Base-by-base conservation (phyloP, 169 alveolate genomes). In the Plasmodium sp. region DNA sequence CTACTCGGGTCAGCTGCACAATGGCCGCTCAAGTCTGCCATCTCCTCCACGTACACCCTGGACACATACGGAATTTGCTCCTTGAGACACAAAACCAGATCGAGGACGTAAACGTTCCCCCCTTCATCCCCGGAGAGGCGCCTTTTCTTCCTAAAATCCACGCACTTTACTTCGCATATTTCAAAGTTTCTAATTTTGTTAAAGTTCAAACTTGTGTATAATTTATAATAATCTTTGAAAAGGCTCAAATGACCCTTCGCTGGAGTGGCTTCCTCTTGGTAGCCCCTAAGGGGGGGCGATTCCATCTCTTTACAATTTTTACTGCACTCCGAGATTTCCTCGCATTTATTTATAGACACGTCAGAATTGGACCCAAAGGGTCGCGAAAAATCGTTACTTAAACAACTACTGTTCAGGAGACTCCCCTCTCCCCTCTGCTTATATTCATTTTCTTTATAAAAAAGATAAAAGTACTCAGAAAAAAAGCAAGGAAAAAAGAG, bases 401-500 rank as follows among this genome's bases (percentile, higher is more conserved):
- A 79, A 74, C 80, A 31, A 80, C 74, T 54, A 56, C 74, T 51
- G 62, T 51, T 81, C 10, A 43, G 36, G 51, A 39, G 33, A 75
- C n/a, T 75, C 14, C 31, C 51, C 41, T 31, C 43, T 79, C 1
- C 43, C 7, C 67, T 16, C 1, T 67, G 39, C 48, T 74, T 18
- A 62, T 80, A 7, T 67, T 88, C 84, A 79, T 88, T 88, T 80
- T 58, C 75, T 18, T 88, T 88, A 80, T 73, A 51, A 39, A 88
- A 31, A 58, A 71, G 71, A 67, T 88, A 88, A 88, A 88, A 88
- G 80, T 88, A 88, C 27, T 88, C 91, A 14, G 94, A 88, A 88
- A 88, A 88, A n/a, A 88, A 88, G 72, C 94, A 88, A 12, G 94
- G 94, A 16, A 88, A 88, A 88, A 80, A 88, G 9, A 88, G 73